These are phyloP conservation scores for Podospora australis DNA, from an alignment of 495 filamentous ascomycete genomes.

Conservation along the genomic window DNA sequence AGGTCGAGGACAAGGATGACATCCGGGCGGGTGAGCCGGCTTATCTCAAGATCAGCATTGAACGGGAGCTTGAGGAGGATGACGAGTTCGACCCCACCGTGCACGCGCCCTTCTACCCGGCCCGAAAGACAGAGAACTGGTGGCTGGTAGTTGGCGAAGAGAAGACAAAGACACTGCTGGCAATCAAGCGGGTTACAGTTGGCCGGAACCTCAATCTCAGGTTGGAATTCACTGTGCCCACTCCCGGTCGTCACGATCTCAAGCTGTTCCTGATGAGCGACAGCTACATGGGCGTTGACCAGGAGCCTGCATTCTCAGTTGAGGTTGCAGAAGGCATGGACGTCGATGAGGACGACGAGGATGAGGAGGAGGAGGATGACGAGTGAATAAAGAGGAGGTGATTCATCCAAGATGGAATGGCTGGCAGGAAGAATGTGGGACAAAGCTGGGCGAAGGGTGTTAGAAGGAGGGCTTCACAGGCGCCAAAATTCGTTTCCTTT, in stretches of 20 bases:
- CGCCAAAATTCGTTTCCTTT: conserved; percentile 1
- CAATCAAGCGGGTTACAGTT: conserved; percentile 91
- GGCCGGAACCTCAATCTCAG: conserved; percentile 66
- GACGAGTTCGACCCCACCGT: conserved; percentile 76
- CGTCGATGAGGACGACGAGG: conserved; percentile 81
- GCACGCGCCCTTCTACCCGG: conserved; percentile 92
- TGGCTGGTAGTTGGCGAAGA: conserved; percentile 96
- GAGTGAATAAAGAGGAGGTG: too few relatives aligned
- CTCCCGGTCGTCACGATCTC: conserved; percentile 76
- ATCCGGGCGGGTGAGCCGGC: conserved; percentile 74
- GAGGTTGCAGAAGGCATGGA: conserved; percentile 90
- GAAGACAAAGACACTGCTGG: conserved; percentile 74
- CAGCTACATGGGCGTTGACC: conserved; percentile 95
- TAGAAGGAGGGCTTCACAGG: neutral
- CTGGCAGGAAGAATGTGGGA: neutral
- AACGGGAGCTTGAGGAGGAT: conserved; percentile 70
- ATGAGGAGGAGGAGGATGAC: conserved; percentile 55
- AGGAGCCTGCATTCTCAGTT: conserved; percentile 83
- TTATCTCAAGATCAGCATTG: conserved; percentile 79
- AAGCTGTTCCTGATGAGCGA: conserved; percentile 96
- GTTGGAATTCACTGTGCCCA: conserved; percentile 83
- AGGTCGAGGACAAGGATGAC: conserved; percentile 72
- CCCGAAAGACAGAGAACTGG: conserved; percentile 89
- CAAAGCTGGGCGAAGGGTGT: too few relatives aligned
- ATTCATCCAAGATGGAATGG: too few relatives aligned